These are phyloP conservation scores for Secale cereale DNA, from an alignment of 176 grass and related monocot genomes.

Conservation along the genomic window DNA sequence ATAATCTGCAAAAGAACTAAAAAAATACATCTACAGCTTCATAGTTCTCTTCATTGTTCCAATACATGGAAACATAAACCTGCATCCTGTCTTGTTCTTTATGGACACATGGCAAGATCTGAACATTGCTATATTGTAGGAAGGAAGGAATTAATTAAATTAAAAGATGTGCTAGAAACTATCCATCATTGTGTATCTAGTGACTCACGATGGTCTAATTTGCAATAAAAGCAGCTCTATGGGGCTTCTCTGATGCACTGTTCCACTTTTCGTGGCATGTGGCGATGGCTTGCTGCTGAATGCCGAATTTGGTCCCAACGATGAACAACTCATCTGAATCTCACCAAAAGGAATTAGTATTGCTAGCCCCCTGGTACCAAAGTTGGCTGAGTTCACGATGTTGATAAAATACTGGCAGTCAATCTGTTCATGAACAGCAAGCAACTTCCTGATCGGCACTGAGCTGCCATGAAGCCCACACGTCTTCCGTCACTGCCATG, in stretches of 20 bases:
- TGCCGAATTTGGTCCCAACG: neutral
- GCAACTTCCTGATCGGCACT: neutral
- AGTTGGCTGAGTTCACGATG: neutral
- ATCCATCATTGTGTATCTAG: neutral
- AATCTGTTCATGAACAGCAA: neutral
- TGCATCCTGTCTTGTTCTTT: neutral
- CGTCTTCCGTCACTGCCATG: neutral
- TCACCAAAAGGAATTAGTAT: neutral
- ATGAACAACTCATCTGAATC: neutral
- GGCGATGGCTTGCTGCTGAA: neutral
- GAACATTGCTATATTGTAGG: neutral
- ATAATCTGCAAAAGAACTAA: neutral
- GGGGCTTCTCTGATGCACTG: neutral
- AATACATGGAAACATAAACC: neutral
- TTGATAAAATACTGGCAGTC: neutral
- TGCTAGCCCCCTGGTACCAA: neutral
- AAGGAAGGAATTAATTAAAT: neutral
- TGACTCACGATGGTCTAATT: neutral
- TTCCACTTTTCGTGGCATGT: neutral
- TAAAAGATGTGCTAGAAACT: neutral
- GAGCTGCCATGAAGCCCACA: neutral
- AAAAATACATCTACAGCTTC: neutral
- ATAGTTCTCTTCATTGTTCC: neutral
- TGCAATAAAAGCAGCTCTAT: neutral
- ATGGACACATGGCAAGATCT: neutral